Conservation (phyloP, 768 basidiomycete genomes). For the Lentinula sp. region DNA sequence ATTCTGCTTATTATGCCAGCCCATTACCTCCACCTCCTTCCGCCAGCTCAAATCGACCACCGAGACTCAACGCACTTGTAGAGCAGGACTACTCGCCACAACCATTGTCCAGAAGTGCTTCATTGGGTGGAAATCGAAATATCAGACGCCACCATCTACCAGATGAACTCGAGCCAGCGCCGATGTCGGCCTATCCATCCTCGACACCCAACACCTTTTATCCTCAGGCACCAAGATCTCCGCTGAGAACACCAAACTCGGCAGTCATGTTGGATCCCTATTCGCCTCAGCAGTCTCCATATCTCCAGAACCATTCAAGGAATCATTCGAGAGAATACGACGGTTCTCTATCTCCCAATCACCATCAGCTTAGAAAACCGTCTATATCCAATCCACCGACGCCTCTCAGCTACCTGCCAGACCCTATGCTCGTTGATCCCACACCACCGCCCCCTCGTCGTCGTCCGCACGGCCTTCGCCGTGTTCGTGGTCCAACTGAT, state of each 20-base stretch:
- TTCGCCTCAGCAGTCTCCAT: conserved; percentile 63
- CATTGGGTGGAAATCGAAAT: conserved; percentile 50
- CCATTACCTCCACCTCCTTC: conserved; percentile 47
- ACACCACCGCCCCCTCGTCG: conserved; percentile 46
- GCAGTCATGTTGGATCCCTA: conserved; percentile 60
- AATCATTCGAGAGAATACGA: conserved; percentile 41
- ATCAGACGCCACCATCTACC: conserved; percentile 61
- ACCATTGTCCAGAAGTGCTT: conserved; percentile 54
- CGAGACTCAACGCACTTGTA: conserved; percentile 55
- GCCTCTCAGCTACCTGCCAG: conserved; percentile 49
- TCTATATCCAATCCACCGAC: conserved; percentile 67
- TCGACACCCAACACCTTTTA: conserved; percentile 54
- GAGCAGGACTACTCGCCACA: conserved; percentile 49
- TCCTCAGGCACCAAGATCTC: conserved; percentile 52
- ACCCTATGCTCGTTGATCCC: conserved; percentile 67
- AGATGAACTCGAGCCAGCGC: conserved; percentile 56
- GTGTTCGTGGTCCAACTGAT: conserved; percentile 72
- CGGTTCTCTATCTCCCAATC: conserved; percentile 52
- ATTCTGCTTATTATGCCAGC: conserved; percentile 54
- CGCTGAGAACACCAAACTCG: conserved; percentile 49
- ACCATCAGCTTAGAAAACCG: conserved; percentile 50
- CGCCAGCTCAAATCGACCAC: conserved; percentile 5
- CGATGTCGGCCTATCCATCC: conserved; percentile 19
- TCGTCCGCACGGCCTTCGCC: conserved; percentile 70
- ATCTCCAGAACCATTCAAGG: conserved; percentile 39